A percentile compares a stretch with the other conserved stretches of the same genome.
Conservation (phyloP, 306 rosid genomes). For the Lotus japonicus region DNA sequence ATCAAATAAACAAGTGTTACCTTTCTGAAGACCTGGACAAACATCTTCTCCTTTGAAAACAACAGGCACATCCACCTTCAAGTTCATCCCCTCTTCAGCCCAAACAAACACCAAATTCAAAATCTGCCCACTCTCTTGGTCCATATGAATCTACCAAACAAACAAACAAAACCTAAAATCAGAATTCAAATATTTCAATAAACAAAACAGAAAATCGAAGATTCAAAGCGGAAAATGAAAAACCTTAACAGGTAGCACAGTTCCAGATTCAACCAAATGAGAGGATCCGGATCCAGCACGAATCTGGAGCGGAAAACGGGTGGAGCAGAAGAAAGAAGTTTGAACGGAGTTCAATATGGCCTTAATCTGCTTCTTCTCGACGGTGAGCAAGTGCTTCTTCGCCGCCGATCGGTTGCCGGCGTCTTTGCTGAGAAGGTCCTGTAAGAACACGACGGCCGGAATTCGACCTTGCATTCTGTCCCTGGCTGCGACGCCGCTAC, state of each 20-base stretch:
- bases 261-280: constrained; percentile 66
- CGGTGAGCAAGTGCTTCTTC: constrained; percentile 62
- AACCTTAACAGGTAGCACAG: constrained; percentile 81
- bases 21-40: constrained; percentile 80
- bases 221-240: background rate
- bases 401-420: constrained; percentile 20
- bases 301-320: constrained; percentile 79
- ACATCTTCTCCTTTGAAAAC: constrained; percentile 76
- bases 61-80: constrained; percentile 83
- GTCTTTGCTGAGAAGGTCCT: constrained; percentile 38
- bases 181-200: background rate
- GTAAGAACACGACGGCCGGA: constrained; percentile 76
- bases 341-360: constrained; percentile 52
- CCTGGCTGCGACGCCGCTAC: constrained; percentile 45
- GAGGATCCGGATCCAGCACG: constrained; percentile 95
- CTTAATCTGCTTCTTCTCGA: constrained; percentile 81
- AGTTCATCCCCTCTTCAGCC: constrained; percentile 79
- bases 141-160: constrained; percentile 56
- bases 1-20: constrained; percentile 26
- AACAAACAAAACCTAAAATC: background rate
- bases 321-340: constrained; percentile 68
- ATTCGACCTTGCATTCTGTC: constrained; percentile 83
- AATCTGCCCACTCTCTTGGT: constrained; percentile 58
- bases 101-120: constrained; percentile 86
- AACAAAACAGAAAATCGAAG: background rate